Evolutionary conservation across 2,329 filamentous ascomycete species (phyloP).

Genomic region (Zymoseptoria crescenta): DNA sequence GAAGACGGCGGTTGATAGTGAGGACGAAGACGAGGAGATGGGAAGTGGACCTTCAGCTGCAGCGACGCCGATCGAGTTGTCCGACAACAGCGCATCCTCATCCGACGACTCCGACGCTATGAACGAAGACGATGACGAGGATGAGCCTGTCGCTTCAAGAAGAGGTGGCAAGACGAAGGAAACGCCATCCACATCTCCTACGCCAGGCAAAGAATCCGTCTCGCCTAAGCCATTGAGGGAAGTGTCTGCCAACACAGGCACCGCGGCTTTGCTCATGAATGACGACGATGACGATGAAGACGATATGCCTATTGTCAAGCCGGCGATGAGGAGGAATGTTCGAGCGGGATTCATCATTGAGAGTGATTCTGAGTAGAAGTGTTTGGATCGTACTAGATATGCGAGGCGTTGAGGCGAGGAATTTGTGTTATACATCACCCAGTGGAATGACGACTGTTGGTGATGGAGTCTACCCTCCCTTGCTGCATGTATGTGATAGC

Average conservation of each 20-base stretch:
- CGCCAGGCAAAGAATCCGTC: neutral
- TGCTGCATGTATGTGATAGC: too few relatives aligned
- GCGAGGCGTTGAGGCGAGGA: too few relatives aligned
- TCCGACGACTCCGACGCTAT: neutral
- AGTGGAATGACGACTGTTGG: too few relatives aligned
- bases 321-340: conserved; percentile 28
- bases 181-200: conserved; percentile 16
- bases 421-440: too few relatives aligned
- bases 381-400: neutral
- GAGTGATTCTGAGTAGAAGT: conserved; percentile 20
- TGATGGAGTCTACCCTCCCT: too few relatives aligned
- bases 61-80: neutral
- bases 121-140: conserved; percentile 11
- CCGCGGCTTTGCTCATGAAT: conserved; percentile 30
- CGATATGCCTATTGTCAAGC: conserved; percentile 28
- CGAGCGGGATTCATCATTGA: conserved; percentile 40
- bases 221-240: conserved; percentile 14
- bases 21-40: conserved; percentile 7
- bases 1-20: conserved; percentile 10
- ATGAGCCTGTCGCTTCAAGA: conserved; percentile 2
- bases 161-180: conserved; percentile 7
- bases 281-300: conserved; percentile 38
- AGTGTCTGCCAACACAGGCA: conserved; percentile 28
- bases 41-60: neutral
- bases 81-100: neutral